phyloP scores from a whole-genome alignment of 768 basidiomycete species.

The Phanerochaete carnosa region DNA sequence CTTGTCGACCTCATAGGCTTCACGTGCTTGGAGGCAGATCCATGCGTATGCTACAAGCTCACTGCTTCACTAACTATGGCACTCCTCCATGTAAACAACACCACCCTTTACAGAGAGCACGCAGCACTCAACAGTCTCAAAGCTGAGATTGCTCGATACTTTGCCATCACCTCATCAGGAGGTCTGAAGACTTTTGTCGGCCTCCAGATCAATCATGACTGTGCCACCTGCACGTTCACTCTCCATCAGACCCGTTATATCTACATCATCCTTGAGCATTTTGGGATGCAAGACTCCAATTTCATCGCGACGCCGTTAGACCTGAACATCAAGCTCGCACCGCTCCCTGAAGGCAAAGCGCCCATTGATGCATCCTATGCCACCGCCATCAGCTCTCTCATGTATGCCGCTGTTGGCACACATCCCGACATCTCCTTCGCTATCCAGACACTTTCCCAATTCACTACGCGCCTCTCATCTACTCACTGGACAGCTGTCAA shows the following conservation, averaged over 20 bases:
- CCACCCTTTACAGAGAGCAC: not conserved
- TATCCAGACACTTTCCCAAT: slow-evolving; percentile 22
- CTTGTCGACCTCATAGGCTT: slow-evolving; percentile 17
- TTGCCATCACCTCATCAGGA: slow-evolving; percentile 21
- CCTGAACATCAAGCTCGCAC: slow-evolving; percentile 21
- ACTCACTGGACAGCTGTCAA: slow-evolving; percentile 36
- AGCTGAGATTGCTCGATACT: slow-evolving; percentile 17
- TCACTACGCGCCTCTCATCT: slow-evolving; percentile 20
- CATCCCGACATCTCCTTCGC: slow-evolving; percentile 31
- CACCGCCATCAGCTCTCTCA: slow-evolving; percentile 22
- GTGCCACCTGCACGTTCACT: slow-evolving; percentile 12
- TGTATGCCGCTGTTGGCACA: too few relatives aligned
- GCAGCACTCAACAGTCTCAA: slow-evolving; percentile 9
- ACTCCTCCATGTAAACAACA: slow-evolving; percentile 32
- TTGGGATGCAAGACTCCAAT: slow-evolving; percentile 28
- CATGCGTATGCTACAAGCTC: slow-evolving; percentile 17
- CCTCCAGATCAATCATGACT: slow-evolving; percentile 27
- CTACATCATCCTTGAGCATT: slow-evolving; percentile 15
- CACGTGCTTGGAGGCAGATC: slow-evolving; percentile 21
- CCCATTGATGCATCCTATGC: slow-evolving; percentile 11
- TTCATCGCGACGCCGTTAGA: slow-evolving; percentile 31
- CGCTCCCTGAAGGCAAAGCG: not conserved
- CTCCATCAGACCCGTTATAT: slow-evolving; percentile 27
- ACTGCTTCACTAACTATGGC: slow-evolving; percentile 12
- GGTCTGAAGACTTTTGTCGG: slow-evolving; percentile 27